These are phyloP conservation scores for Coemansia sp. DNA, from an alignment of 192 early-diverging fungal species.

Conservation along the genomic window DNA sequence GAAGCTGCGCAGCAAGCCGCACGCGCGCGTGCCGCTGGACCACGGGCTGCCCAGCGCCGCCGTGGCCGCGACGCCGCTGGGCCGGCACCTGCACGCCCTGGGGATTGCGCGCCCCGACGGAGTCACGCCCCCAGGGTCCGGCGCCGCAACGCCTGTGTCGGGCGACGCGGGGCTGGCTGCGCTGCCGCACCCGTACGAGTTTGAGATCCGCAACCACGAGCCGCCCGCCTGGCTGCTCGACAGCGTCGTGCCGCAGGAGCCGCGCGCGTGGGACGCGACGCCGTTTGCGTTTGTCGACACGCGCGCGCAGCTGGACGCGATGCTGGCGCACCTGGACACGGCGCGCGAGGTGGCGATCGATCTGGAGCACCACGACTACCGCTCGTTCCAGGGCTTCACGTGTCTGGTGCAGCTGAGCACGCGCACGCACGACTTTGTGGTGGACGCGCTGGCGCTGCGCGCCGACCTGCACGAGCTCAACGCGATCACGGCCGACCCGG, in stretches of 20 bases:
- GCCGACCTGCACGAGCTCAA: constrained; percentile 72
- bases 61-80: constrained; percentile 22
- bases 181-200: constrained; percentile 83
- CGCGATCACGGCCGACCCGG: constrained; percentile 79
- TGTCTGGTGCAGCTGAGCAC: constrained; percentile 94
- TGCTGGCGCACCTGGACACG: constrained; percentile 62
- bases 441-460: constrained; percentile 85
- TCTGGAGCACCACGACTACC: constrained; percentile 93
- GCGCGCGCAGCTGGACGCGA: constrained; percentile 55
- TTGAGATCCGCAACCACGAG: constrained; percentile 79
- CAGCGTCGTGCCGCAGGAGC: constrained; percentile 51
- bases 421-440: constrained; percentile 78
- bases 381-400: constrained; percentile 91
- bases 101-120: constrained; percentile 32
- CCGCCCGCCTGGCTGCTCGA: constrained; percentile 70
- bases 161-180: not conserved
- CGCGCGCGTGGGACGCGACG: constrained; percentile 61
- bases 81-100: constrained; percentile 28
- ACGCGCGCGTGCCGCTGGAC: constrained; percentile 74
- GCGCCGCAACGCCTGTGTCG: not conserved
- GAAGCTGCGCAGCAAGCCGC: constrained; percentile 77
- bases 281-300: constrained; percentile 82
- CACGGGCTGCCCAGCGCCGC: constrained; percentile 45
- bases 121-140: not conserved
- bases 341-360: constrained; percentile 85